Percentiles rank a stretch among this genome's conserved stretches.
Conservation (phyloP, 345 rosid genomes). For the Eucalyptus paniculata region DNA sequence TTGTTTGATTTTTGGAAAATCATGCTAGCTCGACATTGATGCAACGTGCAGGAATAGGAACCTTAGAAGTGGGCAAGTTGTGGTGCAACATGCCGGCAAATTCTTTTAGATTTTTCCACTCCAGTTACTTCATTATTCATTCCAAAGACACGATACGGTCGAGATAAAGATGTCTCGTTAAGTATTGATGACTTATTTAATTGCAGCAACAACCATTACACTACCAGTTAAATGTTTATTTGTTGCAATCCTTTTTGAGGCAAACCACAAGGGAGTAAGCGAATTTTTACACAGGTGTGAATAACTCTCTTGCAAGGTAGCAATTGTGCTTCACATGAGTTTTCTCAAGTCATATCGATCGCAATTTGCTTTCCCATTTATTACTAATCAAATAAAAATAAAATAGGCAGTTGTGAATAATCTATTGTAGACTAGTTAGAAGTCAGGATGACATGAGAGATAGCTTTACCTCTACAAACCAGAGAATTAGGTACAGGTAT, state of each 20-base stretch:
- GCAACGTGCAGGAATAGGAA: too few species aligned
- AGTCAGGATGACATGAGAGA: background rate
- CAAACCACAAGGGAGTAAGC: background rate
- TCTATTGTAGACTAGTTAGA: background rate
- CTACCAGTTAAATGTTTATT: background rate
- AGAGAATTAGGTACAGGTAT: background rate
- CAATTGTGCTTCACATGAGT: fast-evolving
- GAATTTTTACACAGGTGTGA: fast-evolving
- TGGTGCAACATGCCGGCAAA: too few species aligned
- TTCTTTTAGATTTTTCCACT: background rate
- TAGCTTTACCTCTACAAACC: background rate
- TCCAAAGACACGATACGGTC: background rate
- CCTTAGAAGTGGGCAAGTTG: too few species aligned
- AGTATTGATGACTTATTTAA: background rate
- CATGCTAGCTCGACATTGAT: too few species aligned
- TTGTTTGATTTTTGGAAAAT: too few species aligned
- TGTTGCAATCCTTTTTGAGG: background rate
- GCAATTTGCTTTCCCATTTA: background rate
- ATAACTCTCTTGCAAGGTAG: background rate
- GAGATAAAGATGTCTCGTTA: background rate
- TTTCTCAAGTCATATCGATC: background rate
- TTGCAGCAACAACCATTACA: background rate
- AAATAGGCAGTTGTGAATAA: background rate
- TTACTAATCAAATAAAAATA: background rate
- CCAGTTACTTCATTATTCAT: background rate